Evolutionary conservation across 2,329 filamentous ascomycete genomes (phyloP), one percentile per base, ranked within the genome.

Genomic region (Trichothecium sympodiale): DNA sequence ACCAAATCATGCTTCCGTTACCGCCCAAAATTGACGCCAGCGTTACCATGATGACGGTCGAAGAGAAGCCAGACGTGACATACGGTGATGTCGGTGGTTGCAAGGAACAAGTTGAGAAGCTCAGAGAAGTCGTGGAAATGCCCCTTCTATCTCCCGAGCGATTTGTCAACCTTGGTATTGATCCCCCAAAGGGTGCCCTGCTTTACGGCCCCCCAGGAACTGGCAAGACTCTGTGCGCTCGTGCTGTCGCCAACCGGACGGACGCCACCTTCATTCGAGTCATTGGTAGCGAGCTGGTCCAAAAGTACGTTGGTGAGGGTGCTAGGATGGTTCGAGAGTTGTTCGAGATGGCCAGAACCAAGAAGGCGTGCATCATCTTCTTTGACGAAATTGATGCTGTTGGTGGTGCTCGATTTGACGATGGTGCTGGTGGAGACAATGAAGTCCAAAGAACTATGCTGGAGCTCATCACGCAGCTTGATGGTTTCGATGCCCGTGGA

Each of bases 351-450:
- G 91, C 91, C 8, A 80, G 91, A 49, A 96, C 91, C 38, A 98
- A 98, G 75, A 98, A 98, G 66, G 91, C 91, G 1, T 98, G 91
- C 62, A 98, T 98, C 56, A 98, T 98, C 65, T 98, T 98, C 78
- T 64, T 64, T 33, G 91, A 98, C 58, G 91, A 98, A 66, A 91
- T 96, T 43, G 89, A 96, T 59, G 89, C 89, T 33, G 85, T 96
- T 37, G 89, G 89, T 55, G 89, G 89, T 49, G 89, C 89, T 28
- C 85, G 89, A 60, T 95, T 96, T 56, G 89, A 96, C 52, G 89
- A 96, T 50, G 89, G 89, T 46, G 89, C 89, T 43, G 89, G 89
- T 50, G 89, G 89, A 53, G 89, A 96, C 62, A 96, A 96, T 56
- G 89, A 96, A 60, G 89, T 96, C 6, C 89, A 96, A 62, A 74